A percentile compares a stretch with the other conserved stretches of the same genome.
These are phyloP conservation scores for Hawksworthiomyces lignivorus DNA, from an alignment of 2,329 filamentous ascomycete genomes.

Conservation along the genomic window DNA sequence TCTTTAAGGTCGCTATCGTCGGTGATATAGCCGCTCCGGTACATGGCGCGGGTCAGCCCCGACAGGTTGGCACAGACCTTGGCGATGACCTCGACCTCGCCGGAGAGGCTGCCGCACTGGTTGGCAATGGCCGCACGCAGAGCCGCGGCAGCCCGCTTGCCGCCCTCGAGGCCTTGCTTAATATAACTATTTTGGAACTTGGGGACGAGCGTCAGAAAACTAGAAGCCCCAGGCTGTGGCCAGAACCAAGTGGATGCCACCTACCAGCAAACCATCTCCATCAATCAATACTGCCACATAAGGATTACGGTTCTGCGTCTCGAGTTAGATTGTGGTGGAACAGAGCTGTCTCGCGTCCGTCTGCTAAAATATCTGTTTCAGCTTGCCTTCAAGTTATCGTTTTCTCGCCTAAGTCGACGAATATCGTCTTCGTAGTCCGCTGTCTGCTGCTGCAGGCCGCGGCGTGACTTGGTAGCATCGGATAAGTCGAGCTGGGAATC, in stretches of 20 bases:
- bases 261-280: slow-evolving; percentile 54
- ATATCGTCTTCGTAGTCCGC: slow-evolving; percentile 30
- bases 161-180: slow-evolving; percentile 46
- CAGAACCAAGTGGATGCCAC: too few relatives aligned
- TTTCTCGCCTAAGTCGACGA: slow-evolving; percentile 28
- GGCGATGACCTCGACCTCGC: slow-evolving; percentile 50
- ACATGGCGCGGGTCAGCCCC: slow-evolving; percentile 43
- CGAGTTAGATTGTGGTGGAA: too few relatives aligned
- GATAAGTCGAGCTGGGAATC: slow-evolving; percentile 42
- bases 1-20: slow-evolving; percentile 41
- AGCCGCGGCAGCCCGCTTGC: slow-evolving; percentile 42
- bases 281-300: slow-evolving; percentile 57
- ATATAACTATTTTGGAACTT: slow-evolving; percentile 53
- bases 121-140: slow-evolving; percentile 41
- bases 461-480: slow-evolving; percentile 38
- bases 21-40: slow-evolving; percentile 37
- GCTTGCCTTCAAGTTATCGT: slow-evolving; percentile 38
- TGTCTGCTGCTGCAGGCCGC: slow-evolving; percentile 43
- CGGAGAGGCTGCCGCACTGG: slow-evolving; percentile 34
- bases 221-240: too few relatives aligned
- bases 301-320: slow-evolving; percentile 48
- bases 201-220: neutral
- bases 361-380: too few relatives aligned
- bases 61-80: slow-evolving; percentile 49
- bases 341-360: too few relatives aligned